Conservation (phyloP, 2,329 filamentous ascomycete genomes). For the Exophiala spinifera region DNA sequence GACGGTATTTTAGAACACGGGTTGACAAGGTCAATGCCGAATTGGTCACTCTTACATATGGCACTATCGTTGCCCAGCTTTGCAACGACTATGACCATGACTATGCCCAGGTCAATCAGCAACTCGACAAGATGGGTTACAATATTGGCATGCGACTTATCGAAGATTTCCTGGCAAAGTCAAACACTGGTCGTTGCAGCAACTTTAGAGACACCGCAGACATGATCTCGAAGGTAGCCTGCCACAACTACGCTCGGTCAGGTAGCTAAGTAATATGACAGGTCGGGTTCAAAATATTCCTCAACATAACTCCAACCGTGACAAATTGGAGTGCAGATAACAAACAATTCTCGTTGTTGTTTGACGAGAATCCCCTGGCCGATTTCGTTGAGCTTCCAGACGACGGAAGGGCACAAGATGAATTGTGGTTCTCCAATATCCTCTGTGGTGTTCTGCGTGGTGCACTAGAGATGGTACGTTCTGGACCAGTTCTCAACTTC, state of each 20-base stretch:
- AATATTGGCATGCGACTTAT: slow-evolving; percentile 95
- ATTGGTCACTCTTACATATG: slow-evolving; percentile 94
- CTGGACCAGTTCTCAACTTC: slow-evolving; percentile 2
- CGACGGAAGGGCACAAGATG: slow-evolving; percentile 90
- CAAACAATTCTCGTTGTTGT: slow-evolving; percentile 93
- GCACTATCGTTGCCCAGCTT: slow-evolving; percentile 92
- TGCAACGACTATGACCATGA: slow-evolving; percentile 95
- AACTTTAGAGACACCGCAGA: slow-evolving; percentile 97
- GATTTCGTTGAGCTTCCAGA: slow-evolving; percentile 98
- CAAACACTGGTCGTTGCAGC: slow-evolving; percentile 79
- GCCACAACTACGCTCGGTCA: background rate
- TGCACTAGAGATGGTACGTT: slow-evolving; percentile 82
- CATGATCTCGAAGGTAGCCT: slow-evolving; percentile 80
- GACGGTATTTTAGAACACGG: slow-evolving; percentile 63
- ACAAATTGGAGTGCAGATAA: slow-evolving; percentile 95
- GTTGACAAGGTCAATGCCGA: slow-evolving; percentile 98
- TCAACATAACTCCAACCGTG: slow-evolving; percentile 90
- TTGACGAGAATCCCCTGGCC: slow-evolving; percentile 94
- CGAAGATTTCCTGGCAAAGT: slow-evolving; percentile 96
- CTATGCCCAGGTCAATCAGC: slow-evolving; percentile 93
- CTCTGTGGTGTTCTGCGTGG: slow-evolving; percentile 89
- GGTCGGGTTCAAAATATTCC: slow-evolving; percentile 98
- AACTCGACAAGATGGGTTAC: slow-evolving; percentile 98
- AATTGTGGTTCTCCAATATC: slow-evolving; percentile 98
- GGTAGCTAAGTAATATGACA: slow-evolving; percentile 36